Base-by-base conservation (phyloP, 352 stramenopile genomes). In the Pythium periplocum region DNA sequence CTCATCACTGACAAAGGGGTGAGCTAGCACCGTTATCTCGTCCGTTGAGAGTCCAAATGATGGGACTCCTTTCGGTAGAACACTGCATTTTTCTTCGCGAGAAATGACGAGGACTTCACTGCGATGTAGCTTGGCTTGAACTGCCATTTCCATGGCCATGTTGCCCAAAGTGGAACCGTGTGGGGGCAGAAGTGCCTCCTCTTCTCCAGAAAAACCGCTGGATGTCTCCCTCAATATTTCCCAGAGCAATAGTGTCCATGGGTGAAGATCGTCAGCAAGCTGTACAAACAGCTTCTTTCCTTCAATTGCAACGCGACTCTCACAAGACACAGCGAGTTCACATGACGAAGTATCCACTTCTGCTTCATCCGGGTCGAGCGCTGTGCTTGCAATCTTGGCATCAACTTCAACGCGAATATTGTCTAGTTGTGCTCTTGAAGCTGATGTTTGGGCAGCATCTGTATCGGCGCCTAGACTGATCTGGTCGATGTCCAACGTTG, bases 61-160 rank as follows among this genome's bases (percentile, higher is more conserved):
- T 3, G 82, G 82, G 31, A 83, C 68, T 4, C 75, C 69, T n/a
- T 59, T 57, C 0, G 73, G 61, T 5, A 88, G 59, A 4, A 90
- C 62, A 0, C 55, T 53, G n/a, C 75, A 90, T 5, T 36, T 62
- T 38, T 60, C 55, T 10, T 68, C 55, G 17, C 77, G 55, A 41
- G 66, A 60, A 12, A 60, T 46, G 5, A 86, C 45, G 3, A 66
- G 46, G 6, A 87, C 8, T 17, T 81, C 64, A 3, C 53, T 76
- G 31, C 78, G 82, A 8, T 68, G 31, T 11, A 86, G 36, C 54
- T 90, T 93, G 55, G 79, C 62, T 38, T 90, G 78, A 30, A 78
- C 59, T 48, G 87, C 71, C 51, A 90, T 44, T 37, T 85, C 66
- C 1, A 73, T 52, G 6, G 61, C 55, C 7, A 73, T 56, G 35